Base-by-base conservation (phyloP, 2,329 filamentous ascomycete genomes). In the Alternaria conjuncta region DNA sequence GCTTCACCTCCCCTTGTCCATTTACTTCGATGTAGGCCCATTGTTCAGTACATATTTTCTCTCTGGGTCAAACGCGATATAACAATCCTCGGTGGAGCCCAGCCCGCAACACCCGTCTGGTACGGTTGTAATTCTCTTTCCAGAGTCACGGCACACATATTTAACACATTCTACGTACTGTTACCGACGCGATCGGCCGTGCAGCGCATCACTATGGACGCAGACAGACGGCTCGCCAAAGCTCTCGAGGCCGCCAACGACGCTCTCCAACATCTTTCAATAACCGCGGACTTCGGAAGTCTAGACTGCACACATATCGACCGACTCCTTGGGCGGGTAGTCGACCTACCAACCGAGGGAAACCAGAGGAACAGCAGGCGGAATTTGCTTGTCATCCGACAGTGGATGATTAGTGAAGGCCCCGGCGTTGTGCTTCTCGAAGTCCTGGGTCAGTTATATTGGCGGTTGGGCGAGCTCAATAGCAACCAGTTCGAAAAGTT, bases 401-500 rank as follows among this genome's bases (percentile, higher is more conserved):
- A 77, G 61, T 78, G 75, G 76, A 78, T 78, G 76, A 61, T 76
- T 28, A 73, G 71, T 46, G 74, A 77, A 60, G 75, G 75, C 5
- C 74, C 76, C 10, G 71, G 72, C 5, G 75, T 78, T 9, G 73
- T 78, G 11, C 65, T 77, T 10, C 61, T 78, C 3, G 74, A 78
- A 59, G 75, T 78, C 11, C 70, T 78, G 6, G 76, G 76, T n/a
- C 76, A 78, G 49, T 67, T 77, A 4, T 78, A 77, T 62, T 78
- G 76, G 76, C 71, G 76, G 15, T 55, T 78, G 54, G 75, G 75
- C 36, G 76, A 78, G 50, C 76, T 78, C 59, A 77, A 78, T 66
- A 76, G 75, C 57, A 78, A 76, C 62, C 76, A 77, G 55, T 78
- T 77, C 41, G 75, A 78, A 51, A 77, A 74, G 62, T 76, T 78